Percentiles rank a stretch among this genome's conserved stretches.
Evolutionary conservation across 805 yeast species (phyloP).

Genomic region (Cyberlindnera nakhonratchasimensis): DNA sequence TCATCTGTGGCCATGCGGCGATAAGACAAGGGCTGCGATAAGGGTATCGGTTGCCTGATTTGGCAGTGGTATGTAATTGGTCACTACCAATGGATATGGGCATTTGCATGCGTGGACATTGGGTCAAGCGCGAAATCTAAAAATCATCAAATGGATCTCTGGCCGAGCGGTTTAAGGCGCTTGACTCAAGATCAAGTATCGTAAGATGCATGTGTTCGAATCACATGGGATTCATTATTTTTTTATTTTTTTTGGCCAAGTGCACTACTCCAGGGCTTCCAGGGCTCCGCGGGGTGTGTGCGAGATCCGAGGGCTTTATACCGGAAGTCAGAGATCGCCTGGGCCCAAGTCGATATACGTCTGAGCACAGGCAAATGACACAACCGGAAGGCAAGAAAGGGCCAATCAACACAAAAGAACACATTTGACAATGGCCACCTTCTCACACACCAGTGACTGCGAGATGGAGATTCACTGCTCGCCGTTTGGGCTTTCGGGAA

Average conservation of each 20-base stretch:
- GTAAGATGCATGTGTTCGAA: conserved; percentile 26
- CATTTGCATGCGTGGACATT: no score
- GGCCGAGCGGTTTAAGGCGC: conserved; percentile 28
- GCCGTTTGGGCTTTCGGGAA: conserved; percentile 52
- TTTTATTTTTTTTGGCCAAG: conserved; percentile 2
- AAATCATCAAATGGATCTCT: conserved; percentile 18
- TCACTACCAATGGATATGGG: not conserved
- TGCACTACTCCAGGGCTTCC: no score
- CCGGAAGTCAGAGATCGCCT: no score
- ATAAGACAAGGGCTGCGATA: conserved; percentile 6
- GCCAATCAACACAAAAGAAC: not conserved
- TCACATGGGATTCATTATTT: conserved; percentile 25
- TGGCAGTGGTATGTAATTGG: conserved; percentile 1
- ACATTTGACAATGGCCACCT: conserved; percentile 20
- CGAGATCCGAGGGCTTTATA: no score
- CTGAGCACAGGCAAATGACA: not conserved
- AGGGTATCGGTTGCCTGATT: conserved; percentile 6
- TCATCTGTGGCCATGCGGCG: no score
- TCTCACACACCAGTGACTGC: conserved; percentile 47
- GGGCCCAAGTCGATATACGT: no score
- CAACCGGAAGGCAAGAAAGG: not conserved
- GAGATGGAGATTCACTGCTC: conserved; percentile 54
- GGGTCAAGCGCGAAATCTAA: no score
- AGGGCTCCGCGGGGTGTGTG: no score
- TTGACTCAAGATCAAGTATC: conserved; percentile 26